phyloP scores from a whole-genome alignment of 2,329 filamentous ascomycete genomes.

The Cordyceps cicadae region DNA sequence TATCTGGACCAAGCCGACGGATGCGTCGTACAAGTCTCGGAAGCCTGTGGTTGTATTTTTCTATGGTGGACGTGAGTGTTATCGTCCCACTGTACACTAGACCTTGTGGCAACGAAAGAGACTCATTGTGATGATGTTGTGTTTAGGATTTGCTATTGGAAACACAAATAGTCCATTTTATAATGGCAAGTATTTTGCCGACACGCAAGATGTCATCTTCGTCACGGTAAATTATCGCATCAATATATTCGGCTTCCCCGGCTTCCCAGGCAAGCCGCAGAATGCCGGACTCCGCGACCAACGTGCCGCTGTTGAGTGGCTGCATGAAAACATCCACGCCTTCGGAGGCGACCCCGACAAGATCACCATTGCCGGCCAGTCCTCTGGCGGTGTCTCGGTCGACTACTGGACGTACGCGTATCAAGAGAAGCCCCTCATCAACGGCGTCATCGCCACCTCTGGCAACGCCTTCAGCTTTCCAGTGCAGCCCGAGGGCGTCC shows the following conservation, averaged over 20 bases:
- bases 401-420: slow-evolving; percentile 44
- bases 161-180: slow-evolving; percentile 31
- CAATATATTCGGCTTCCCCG: slow-evolving; percentile 35
- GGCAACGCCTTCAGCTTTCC: slow-evolving; percentile 39
- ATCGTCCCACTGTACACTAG: no score
- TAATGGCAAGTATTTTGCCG: slow-evolving; percentile 34
- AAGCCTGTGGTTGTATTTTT: slow-evolving; percentile 34
- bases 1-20: slow-evolving; percentile 28
- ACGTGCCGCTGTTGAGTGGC: slow-evolving; percentile 24
- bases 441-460: slow-evolving; percentile 37
- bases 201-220: slow-evolving; percentile 35
- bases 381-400: slow-evolving; percentile 28
- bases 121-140: background rate
- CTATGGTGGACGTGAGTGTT: slow-evolving; percentile 25
- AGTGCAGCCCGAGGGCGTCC: slow-evolving; percentile 26
- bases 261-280: slow-evolving; percentile 18
- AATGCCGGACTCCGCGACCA: slow-evolving; percentile 24
- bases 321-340: slow-evolving; percentile 23
- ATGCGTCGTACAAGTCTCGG: slow-evolving; percentile 26
- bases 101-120: background rate
- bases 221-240: slow-evolving; percentile 40
- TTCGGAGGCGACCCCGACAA: slow-evolving; percentile 23
- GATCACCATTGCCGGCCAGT: slow-evolving; percentile 28
- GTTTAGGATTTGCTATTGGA: slow-evolving; percentile 28
- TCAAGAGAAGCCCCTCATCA: slow-evolving; percentile 39